phyloP scores from a whole-genome alignment of 2,329 filamentous ascomycete species.

The Epichloe glyceriae region DNA sequence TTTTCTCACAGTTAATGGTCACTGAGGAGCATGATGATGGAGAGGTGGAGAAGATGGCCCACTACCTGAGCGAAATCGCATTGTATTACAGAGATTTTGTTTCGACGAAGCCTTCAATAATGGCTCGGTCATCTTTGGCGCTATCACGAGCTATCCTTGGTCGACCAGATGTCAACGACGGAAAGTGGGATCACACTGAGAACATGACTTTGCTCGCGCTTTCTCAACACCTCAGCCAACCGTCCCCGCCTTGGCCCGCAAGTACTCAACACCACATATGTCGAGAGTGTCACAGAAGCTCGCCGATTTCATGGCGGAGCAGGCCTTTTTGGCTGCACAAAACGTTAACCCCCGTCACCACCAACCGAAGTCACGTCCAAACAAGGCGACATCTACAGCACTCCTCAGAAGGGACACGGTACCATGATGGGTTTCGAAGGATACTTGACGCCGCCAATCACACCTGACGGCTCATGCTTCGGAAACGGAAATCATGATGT shows the following conservation, averaged over 20 bases:
- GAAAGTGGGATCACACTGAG: constrained; percentile 64
- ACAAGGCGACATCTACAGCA: constrained; percentile 54
- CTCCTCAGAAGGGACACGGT: constrained; percentile 64
- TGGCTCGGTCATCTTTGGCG: constrained; percentile 77
- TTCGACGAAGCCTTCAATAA: constrained; percentile 76
- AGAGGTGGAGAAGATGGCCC: constrained; percentile 87
- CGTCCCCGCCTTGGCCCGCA: constrained; percentile 45
- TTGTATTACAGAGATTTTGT: constrained; percentile 97
- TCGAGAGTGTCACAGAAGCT: constrained; percentile 42
- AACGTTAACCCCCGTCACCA: constrained; percentile 44
- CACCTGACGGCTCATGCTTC: constrained; percentile 56
- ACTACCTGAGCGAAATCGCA: constrained; percentile 89
- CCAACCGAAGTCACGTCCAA: constrained; percentile 40
- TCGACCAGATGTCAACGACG: constrained; percentile 61
- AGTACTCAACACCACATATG: constrained; percentile 42
- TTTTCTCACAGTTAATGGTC: constrained; percentile 79
- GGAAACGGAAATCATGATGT: constrained; percentile 21
- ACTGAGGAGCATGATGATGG: constrained; percentile 66
- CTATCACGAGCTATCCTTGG: constrained; percentile 77
- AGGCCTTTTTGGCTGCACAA: constrained; percentile 41
- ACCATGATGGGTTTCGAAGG: constrained; percentile 53
- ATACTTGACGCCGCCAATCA: constrained; percentile 76
- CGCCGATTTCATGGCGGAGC: constrained; percentile 45
- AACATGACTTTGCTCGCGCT: constrained; percentile 50
- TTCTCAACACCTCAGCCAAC: constrained; percentile 46